Percentiles rank a stretch among this genome's conserved stretches.
phyloP scores from a whole-genome alignment of 163 green algal species.

The Scenedesmus sp. region DNA sequence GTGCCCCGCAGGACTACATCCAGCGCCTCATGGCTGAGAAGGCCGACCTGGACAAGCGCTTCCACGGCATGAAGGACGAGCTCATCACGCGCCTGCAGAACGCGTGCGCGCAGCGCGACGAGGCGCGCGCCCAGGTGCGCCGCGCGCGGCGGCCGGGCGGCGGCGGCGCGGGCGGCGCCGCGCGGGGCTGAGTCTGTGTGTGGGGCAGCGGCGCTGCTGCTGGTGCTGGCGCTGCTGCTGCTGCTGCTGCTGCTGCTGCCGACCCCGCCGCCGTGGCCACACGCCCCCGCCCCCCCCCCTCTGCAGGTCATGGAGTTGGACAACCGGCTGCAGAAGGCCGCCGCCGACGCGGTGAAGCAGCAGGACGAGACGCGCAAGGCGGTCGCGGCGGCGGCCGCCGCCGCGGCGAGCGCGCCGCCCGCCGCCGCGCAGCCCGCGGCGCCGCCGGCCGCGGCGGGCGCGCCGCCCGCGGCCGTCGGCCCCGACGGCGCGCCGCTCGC shows the following conservation, averaged over 20 bases:
- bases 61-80: constrained; percentile 68
- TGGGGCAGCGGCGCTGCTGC: neutral
- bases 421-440: neutral
- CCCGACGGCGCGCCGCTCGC: constrained; percentile 4
- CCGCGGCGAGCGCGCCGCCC: constrained; percentile 21
- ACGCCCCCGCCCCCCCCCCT: too few species aligned
- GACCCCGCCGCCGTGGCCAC: too few species aligned
- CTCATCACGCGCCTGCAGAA: constrained; percentile 86
- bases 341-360: constrained; percentile 53
- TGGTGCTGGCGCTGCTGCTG: neutral
- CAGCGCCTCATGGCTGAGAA: constrained; percentile 79
- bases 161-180: too few species aligned
- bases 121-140: constrained; percentile 79
- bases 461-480: constrained; percentile 4
- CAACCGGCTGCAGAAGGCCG: constrained; percentile 63
- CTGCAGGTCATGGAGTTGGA: constrained; percentile 71
- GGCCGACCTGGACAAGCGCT: constrained; percentile 48
- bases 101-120: constrained; percentile 86
- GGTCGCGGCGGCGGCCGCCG: constrained; percentile 18
- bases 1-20: constrained; percentile 71
- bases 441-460: constrained; percentile 9
- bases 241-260: too few species aligned
- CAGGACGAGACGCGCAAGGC: constrained; percentile 34
- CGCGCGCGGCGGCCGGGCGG: too few species aligned
- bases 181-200: neutral